Evolutionary conservation across 2,329 filamentous ascomycete species (phyloP).

Genomic region (Monosporascus sp.): DNA sequence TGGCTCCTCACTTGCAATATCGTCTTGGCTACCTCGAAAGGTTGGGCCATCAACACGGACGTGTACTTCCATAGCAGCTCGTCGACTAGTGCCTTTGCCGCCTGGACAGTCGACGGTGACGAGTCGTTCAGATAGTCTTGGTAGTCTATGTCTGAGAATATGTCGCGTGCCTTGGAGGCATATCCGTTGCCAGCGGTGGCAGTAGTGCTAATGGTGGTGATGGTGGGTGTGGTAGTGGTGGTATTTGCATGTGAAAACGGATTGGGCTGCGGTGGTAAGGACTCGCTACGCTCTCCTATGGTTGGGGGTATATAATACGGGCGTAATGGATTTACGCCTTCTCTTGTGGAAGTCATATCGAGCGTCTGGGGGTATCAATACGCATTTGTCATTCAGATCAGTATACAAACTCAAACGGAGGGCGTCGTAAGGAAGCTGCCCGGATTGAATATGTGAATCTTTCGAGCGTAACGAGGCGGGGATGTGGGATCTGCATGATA

Average conservation of each 20-base stretch:
- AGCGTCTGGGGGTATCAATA: no score
- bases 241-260: conserved; percentile 41
- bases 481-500: no score
- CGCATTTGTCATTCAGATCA: no score
- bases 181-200: conserved; percentile 28
- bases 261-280: conserved; percentile 29
- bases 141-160: conserved; percentile 88
- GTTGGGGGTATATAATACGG: conserved; percentile 61
- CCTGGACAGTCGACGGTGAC: conserved; percentile 69
- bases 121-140: conserved; percentile 76
- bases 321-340: conserved; percentile 52
- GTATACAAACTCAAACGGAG: no score
- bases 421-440: no score
- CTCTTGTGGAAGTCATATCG: conserved; percentile 40
- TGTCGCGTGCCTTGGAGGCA: conserved; percentile 68
- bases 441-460: no score
- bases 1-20: conserved; percentile 72
- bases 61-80: conserved; percentile 89
- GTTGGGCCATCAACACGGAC: conserved; percentile 82
- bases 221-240: conserved; percentile 21
- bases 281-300: conserved; percentile 50
- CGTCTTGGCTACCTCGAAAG: conserved; percentile 95
- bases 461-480: no score
- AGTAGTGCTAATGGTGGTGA: conserved; percentile 15
- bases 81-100: conserved; percentile 71